These are phyloP conservation scores for Solanum chmielewskii DNA, from an alignment of 257 asterid genomes.

Conservation along the genomic window DNA sequence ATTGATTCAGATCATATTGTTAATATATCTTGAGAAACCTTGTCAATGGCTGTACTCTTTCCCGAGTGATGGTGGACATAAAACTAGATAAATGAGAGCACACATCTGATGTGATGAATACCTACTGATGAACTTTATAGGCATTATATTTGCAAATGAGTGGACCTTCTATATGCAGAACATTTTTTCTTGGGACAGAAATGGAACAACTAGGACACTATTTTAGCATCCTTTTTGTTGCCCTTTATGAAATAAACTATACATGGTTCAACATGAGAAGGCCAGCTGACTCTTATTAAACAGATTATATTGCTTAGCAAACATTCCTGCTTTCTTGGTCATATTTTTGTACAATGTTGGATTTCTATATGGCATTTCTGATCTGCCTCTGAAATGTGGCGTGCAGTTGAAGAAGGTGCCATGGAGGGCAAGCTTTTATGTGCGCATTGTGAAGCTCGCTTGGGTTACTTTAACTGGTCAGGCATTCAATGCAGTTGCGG, in stretches of 20 bases:
- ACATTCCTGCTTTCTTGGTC: not conserved
- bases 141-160: not conserved
- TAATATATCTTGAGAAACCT: not conserved
- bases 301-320: not conserved
- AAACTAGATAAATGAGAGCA: not conserved
- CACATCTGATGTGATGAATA: not conserved
- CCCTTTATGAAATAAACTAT: not conserved
- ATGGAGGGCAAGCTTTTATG: constrained; percentile 84
- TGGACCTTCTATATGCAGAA: not conserved
- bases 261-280: not conserved
- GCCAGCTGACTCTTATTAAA: not conserved
- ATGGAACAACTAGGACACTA: not conserved
- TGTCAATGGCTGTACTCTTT: not conserved
- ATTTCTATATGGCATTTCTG: not conserved
- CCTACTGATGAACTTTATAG: not conserved
- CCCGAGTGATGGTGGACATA: not conserved
- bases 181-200: not conserved
- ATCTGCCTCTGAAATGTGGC: not conserved
- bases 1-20: not conserved
- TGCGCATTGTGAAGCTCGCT: constrained; percentile 69
- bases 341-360: not conserved
- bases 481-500: constrained; percentile 98
- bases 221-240: not conserved
- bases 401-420: constrained; percentile 75
- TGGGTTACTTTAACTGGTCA: constrained; percentile 95